These are phyloP conservation scores for Akebia trifoliata DNA, from an alignment of 164 flowering plant genomes.

Conservation along the genomic window DNA sequence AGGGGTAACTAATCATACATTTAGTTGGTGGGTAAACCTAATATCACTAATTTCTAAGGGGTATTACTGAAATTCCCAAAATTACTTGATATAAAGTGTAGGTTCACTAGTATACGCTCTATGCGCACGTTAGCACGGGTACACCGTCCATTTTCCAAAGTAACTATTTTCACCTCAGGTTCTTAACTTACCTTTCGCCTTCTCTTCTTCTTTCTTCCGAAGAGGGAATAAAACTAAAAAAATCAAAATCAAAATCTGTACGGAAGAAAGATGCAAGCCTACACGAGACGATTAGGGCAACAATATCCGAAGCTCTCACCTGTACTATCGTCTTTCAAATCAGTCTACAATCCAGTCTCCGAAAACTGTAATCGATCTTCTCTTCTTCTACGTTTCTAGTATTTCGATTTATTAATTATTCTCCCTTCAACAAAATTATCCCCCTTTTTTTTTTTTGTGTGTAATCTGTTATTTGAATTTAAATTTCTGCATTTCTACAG, in stretches of 20 bases:
- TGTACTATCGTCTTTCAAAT: constrained; percentile 39
- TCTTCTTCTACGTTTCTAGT: constrained; percentile 7
- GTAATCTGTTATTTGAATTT: not conserved
- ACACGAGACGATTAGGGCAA: constrained; percentile 48
- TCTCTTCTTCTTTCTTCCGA: not conserved
- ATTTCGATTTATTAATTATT: not conserved
- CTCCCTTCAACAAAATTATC: too few species aligned
- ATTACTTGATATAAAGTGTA: too few species aligned
- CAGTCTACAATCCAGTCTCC: constrained; percentile 30
- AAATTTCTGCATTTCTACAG: not conserved
- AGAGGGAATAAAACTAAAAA: too few species aligned
- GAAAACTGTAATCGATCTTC: constrained; percentile 31
- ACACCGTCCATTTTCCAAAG: too few species aligned
- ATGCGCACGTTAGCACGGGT: too few species aligned
- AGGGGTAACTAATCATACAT: too few species aligned
- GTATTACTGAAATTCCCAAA: too few species aligned
- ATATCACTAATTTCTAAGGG: too few species aligned
- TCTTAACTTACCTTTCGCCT: not conserved
- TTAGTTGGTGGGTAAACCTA: too few species aligned
- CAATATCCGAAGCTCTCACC: constrained; percentile 26
- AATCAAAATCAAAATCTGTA: not conserved
- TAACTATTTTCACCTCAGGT: too few species aligned
- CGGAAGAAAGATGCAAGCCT: constrained; percentile 54
- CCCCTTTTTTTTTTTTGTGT: not conserved
- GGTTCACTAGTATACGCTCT: too few species aligned